Conservation (phyloP, 1,284 basidiomycete species). For the Cutaneotrichosporon arboriforme region DNA sequence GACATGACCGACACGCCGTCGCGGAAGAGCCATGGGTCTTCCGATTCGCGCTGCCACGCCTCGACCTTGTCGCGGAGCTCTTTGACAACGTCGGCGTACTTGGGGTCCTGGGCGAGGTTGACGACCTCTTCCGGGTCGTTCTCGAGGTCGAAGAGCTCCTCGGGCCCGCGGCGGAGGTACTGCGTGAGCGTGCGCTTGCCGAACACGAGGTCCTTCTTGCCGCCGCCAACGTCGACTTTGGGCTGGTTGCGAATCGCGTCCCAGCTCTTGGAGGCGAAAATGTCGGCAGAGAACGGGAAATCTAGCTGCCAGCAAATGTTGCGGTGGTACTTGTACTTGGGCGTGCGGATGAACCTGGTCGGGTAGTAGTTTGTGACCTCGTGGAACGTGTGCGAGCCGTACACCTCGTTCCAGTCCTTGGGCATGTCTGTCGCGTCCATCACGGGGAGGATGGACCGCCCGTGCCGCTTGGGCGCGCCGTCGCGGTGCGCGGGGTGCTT, state of each 20-base stretch:
- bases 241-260: constrained; percentile 18
- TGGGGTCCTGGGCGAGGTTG: constrained; percentile 19
- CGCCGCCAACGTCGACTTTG: neutral
- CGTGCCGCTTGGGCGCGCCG: constrained; percentile 11
- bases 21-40: constrained; percentile 22
- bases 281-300: constrained; percentile 24
- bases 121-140: constrained; percentile 21
- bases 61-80: constrained; percentile 14
- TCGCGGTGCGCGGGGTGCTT: neutral
- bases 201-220: constrained; percentile 6
- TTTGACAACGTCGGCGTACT: constrained; percentile 3
- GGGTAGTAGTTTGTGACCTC: constrained; percentile 27
- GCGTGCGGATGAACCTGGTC: constrained; percentile 19
- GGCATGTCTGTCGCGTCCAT: constrained; percentile 4
- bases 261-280: constrained; percentile 19
- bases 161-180: constrained; percentile 18
- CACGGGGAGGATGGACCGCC: constrained; percentile 20
- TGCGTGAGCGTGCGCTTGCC: constrained; percentile 15
- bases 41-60: constrained; percentile 19
- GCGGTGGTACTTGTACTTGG: constrained; percentile 25
- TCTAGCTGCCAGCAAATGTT: constrained; percentile 27
- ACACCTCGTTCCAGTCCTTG: constrained; percentile 16
- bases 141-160: constrained; percentile 25
- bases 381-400: constrained; percentile 27
- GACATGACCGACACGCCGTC: constrained; percentile 11